Conservation (phyloP, 352 stramenopile genomes). For the Phytophthora syringae region DNA sequence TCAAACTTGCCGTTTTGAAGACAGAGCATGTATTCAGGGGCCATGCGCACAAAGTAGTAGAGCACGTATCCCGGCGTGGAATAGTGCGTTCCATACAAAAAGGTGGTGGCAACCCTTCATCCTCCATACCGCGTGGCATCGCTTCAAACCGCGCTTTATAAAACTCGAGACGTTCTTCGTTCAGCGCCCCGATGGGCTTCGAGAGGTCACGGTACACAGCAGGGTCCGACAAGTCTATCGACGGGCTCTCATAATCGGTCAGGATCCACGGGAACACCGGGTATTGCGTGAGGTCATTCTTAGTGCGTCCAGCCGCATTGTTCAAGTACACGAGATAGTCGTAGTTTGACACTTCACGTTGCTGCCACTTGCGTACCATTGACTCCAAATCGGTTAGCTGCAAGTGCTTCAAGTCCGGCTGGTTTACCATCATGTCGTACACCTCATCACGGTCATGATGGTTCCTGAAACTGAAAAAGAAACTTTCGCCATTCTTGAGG, state of each 20-base stretch:
- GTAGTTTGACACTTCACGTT: slow-evolving; percentile 94
- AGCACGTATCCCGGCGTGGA: slow-evolving; percentile 95
- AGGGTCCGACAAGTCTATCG: slow-evolving; percentile 86
- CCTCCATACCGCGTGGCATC: slow-evolving; percentile 91
- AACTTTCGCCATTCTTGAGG: slow-evolving; percentile 70
- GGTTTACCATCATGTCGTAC: slow-evolving; percentile 85
- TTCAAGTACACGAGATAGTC: slow-evolving; percentile 92
- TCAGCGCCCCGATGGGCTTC: slow-evolving; percentile 96
- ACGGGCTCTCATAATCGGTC: slow-evolving; percentile 84
- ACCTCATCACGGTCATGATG: slow-evolving; percentile 80
- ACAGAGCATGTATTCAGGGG: slow-evolving; percentile 96
- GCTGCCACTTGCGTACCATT: slow-evolving; percentile 88
- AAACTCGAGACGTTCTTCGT: slow-evolving; percentile 86
- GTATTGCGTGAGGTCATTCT: slow-evolving; percentile 95
- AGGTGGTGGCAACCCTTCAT: slow-evolving; percentile 85
- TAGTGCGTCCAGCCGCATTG: slow-evolving; percentile 82
- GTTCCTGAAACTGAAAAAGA: slow-evolving; percentile 86
- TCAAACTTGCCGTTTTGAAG: slow-evolving; percentile 99
- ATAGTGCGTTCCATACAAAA: slow-evolving; percentile 97
- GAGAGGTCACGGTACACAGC: slow-evolving; percentile 94
- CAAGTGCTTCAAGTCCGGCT: slow-evolving; percentile 68
- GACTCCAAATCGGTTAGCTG: slow-evolving; percentile 71
- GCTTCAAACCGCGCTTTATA: slow-evolving; percentile 90
- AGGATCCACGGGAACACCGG: slow-evolving; percentile 98
- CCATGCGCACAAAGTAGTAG: slow-evolving; percentile 98